Evolutionary conservation across 768 basidiomycete species (phyloP).

Genomic region (Pulveroboletus frians): DNA sequence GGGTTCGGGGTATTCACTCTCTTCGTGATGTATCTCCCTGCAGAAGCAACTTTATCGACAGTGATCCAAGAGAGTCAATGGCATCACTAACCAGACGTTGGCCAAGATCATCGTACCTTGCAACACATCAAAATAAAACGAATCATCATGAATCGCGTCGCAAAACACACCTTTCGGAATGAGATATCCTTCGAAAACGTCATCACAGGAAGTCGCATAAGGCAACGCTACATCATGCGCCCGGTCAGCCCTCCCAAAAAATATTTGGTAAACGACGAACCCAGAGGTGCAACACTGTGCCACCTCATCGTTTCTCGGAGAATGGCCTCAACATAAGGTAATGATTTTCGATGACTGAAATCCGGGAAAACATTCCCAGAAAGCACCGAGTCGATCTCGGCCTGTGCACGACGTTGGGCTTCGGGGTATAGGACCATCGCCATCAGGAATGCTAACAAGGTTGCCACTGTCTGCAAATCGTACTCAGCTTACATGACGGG

Average conservation of each 20-base stretch:
- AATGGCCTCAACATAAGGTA: slow-evolving; percentile 29
- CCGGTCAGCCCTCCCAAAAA: slow-evolving; percentile 5
- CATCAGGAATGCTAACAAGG: slow-evolving; percentile 22
- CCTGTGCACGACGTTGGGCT: slow-evolving; percentile 26
- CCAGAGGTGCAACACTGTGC: slow-evolving; percentile 28
- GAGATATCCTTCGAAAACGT: slow-evolving; percentile 40
- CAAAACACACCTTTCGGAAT: slow-evolving; percentile 33
- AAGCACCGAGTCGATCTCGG: slow-evolving; percentile 26
- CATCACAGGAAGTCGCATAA: slow-evolving; percentile 33
- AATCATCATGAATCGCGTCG: background rate
- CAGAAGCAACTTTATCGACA: background rate
- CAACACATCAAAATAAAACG: slow-evolving; percentile 1
- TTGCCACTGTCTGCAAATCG: slow-evolving; percentile 19
- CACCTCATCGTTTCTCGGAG: slow-evolving; percentile 32
- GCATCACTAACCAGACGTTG: slow-evolving; percentile 25
- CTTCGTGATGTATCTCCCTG: slow-evolving; percentile 30
- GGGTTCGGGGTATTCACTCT: slow-evolving; percentile 25
- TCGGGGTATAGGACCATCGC: slow-evolving; percentile 31
- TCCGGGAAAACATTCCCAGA: slow-evolving; percentile 16
- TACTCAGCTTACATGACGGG: background rate
- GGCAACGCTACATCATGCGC: slow-evolving; percentile 19
- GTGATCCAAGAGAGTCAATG: background rate
- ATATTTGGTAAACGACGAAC: slow-evolving; percentile 8
- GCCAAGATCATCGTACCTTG: slow-evolving; percentile 27
- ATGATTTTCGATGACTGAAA: slow-evolving; percentile 21